Conservation (phyloP, 805 yeast genomes). For the Candida sithepensis region DNA sequence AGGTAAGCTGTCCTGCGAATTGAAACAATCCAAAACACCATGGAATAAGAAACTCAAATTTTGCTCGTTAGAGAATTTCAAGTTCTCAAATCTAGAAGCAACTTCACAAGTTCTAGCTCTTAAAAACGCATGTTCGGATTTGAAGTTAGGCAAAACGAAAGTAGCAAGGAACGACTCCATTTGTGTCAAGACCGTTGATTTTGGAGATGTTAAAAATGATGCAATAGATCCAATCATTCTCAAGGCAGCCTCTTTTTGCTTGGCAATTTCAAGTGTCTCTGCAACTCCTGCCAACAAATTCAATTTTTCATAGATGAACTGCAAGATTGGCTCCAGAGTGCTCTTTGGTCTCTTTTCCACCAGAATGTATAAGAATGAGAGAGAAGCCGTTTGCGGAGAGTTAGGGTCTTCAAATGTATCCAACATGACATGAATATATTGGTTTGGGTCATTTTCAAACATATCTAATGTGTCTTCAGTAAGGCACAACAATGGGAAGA, state of each 20-base stretch:
- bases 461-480: conserved; percentile 65
- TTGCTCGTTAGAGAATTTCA: conserved; percentile 44
- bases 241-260: conserved; percentile 73
- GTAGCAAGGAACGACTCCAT: conserved; percentile 65
- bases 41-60: conserved; percentile 38
- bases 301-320: conserved; percentile 54
- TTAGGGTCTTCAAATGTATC: conserved; percentile 58
- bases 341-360: conserved; percentile 62
- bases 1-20: conserved; percentile 57
- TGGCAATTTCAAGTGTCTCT: conserved; percentile 49
- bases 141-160: conserved; percentile 70
- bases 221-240: conserved; percentile 75
- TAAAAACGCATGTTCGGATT: conserved; percentile 59
- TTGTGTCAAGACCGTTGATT: conserved; percentile 56
- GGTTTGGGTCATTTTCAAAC: conserved; percentile 87
- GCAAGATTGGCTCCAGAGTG: conserved; percentile 57
- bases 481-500: conserved; percentile 78
- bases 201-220: conserved; percentile 48
- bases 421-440: conserved; percentile 76
- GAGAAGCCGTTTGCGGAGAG: conserved; percentile 78
- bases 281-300: conserved; percentile 32
- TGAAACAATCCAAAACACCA: conserved; percentile 44
- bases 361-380: conserved; percentile 66
- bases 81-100: conserved; percentile 58
- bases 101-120: conserved; percentile 73